phyloP scores from a whole-genome alignment of 805 yeast species.

The Metschnikowia rubicola region DNA sequence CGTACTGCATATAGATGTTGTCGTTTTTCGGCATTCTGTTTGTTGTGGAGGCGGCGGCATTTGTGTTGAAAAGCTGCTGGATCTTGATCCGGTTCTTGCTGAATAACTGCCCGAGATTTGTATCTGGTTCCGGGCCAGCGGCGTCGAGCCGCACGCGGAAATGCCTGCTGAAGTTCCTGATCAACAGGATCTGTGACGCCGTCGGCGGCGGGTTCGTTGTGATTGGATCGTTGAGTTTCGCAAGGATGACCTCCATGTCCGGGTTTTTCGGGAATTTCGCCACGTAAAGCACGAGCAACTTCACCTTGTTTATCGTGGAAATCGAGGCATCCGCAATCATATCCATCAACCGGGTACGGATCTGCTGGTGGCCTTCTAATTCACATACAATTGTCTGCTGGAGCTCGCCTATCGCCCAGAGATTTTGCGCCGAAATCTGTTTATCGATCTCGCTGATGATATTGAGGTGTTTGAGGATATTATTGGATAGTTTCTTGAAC shows the following conservation, averaged over 20 bases:
- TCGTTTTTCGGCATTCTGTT: constrained; percentile 36
- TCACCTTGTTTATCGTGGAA: constrained; percentile 57
- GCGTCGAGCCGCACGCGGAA: constrained; percentile 3
- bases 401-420: constrained; percentile 85
- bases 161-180: constrained; percentile 17
- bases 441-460: constrained; percentile 83
- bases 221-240: constrained; percentile 28
- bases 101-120: constrained; percentile 28
- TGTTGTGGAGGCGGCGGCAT: constrained; percentile 12
- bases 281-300: constrained; percentile 70
- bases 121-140: constrained; percentile 4
- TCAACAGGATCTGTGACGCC: constrained; percentile 28
- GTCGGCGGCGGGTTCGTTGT: constrained; percentile 33
- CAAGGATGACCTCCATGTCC: constrained; percentile 24
- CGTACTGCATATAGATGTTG: constrained; percentile 87
- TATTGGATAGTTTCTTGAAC: constrained; percentile 79
- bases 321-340: constrained; percentile 45
- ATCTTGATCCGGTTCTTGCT: constrained; percentile 32
- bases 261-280: constrained; percentile 55
- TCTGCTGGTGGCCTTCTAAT: constrained; percentile 30
- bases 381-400: constrained; percentile 79
- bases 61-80: constrained; percentile 29
- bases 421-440: constrained; percentile 55
- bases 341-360: constrained; percentile 53
- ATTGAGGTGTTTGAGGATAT: constrained; percentile 89